Conservation (phyloP, 1,139 yeast genomes). For the Spencermartinsiella ligniputridi region DNA sequence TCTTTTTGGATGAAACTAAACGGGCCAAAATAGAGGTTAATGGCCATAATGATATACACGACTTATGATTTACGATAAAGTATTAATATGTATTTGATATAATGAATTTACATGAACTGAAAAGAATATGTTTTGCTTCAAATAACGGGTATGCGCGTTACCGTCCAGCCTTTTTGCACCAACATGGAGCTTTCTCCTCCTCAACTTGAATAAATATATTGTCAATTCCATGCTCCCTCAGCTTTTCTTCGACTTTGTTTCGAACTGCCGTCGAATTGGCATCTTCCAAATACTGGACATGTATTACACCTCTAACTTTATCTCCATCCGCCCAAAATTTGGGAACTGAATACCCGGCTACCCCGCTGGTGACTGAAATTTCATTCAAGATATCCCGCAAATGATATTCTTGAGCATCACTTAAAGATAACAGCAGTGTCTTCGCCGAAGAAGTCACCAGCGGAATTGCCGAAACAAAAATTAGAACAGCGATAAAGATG, state of each 20-base stretch:
- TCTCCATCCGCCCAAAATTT: conserved; percentile 79
- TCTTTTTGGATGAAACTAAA: background rate
- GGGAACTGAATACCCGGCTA: conserved; percentile 80
- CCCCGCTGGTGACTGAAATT: conserved; percentile 67
- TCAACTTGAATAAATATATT: conserved; percentile 39
- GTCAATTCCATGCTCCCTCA: conserved; percentile 32
- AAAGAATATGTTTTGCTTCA: too few relatives aligned
- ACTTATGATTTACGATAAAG: background rate
- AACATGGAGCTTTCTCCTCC: conserved; percentile 33
- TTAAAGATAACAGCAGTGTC: conserved; percentile 61
- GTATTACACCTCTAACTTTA: conserved; percentile 45
- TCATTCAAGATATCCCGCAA: conserved; percentile 64
- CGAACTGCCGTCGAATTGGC: conserved; percentile 62
- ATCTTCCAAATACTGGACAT: conserved; percentile 63
- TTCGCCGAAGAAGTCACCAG: conserved; percentile 75
- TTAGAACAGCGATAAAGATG: conserved; percentile 73
- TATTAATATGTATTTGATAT: background rate
- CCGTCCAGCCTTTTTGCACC: conserved; percentile 27
- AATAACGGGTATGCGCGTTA: too few relatives aligned
- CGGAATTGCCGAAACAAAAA: conserved; percentile 79
- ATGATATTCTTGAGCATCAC: conserved; percentile 51
- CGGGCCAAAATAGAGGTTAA: too few relatives aligned
- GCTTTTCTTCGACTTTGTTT: conserved; percentile 51
- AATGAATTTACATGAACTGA: too few relatives aligned
- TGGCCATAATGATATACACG: too few relatives aligned